These are phyloP conservation scores for Hypoxylon lenormandii DNA, from an alignment of 495 filamentous ascomycete species.

Conservation along the genomic window DNA sequence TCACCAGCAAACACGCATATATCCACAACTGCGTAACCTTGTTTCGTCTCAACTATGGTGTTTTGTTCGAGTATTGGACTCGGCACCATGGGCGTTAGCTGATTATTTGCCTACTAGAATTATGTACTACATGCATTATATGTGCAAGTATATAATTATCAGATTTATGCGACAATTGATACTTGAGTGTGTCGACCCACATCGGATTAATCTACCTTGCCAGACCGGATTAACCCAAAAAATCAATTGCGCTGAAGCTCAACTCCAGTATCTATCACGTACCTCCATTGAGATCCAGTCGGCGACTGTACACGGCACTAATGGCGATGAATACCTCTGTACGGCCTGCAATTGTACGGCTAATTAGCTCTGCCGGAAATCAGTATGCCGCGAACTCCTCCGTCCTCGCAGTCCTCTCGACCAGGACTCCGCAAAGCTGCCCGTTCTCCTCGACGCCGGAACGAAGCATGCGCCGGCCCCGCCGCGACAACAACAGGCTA, in stretches of 20 bases:
- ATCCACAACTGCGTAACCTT: background rate
- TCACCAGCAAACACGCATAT: constrained; percentile 19
- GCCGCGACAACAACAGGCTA: constrained; percentile 71
- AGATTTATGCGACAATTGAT: background rate
- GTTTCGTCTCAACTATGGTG: background rate
- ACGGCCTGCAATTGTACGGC: constrained; percentile 58
- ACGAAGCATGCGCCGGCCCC: constrained; percentile 43
- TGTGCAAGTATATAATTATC: constrained; percentile 8
- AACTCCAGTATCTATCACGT: constrained; percentile 4
- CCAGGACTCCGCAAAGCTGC: constrained; percentile 35
- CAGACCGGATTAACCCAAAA: constrained; percentile 48
- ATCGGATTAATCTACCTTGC: constrained; percentile 39
- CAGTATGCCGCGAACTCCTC: constrained; percentile 30
- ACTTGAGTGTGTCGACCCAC: background rate
- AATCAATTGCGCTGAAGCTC: constrained; percentile 35
- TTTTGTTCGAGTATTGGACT: background rate
- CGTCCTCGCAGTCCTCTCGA: constrained; percentile 22
- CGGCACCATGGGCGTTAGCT: background rate
- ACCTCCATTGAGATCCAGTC: constrained; percentile 3
- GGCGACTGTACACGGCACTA: constrained; percentile 2
- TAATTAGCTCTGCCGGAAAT: constrained; percentile 29
- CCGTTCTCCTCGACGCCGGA: constrained; percentile 48
- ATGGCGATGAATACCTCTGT: constrained; percentile 61
- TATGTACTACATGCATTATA: background rate
- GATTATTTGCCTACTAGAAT: background rate